Percentiles rank a stretch among this genome's conserved stretches.
Evolutionary conservation across 2,329 filamentous ascomycete species (phyloP).

Genomic region (Microdochium bolleyi): DNA sequence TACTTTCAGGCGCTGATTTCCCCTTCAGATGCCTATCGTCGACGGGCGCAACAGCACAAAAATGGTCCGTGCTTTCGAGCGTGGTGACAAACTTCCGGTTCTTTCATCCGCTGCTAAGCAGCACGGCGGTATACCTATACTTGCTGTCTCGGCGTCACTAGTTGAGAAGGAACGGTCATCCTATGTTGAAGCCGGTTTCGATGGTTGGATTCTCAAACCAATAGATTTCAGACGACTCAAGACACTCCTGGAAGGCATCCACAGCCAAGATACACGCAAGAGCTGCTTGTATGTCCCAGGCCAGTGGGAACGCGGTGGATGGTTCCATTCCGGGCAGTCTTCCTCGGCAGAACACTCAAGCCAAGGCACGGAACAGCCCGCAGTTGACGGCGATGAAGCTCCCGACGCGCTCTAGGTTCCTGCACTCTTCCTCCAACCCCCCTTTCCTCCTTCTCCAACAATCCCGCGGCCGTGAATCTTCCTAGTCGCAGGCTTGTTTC

Average conservation of each 20-base stretch:
- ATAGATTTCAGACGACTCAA: constrained; percentile 73
- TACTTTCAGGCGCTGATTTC: constrained; percentile 1
- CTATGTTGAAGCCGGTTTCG: constrained; percentile 75
- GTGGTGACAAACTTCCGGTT: constrained; percentile 31
- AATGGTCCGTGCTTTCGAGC: constrained; percentile 71
- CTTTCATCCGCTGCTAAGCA: constrained; percentile 50
- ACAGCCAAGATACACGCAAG: constrained; percentile 48
- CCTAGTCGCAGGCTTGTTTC: no score
- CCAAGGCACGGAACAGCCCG: not conserved
- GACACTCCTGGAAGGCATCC: constrained; percentile 61
- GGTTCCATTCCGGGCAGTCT: constrained; percentile 45
- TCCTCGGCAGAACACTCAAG: not conserved
- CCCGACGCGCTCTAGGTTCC: no score
- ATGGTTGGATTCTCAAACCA: constrained; percentile 86
- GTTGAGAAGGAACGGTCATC: constrained; percentile 58
- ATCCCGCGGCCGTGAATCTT: no score
- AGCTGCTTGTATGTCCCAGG: constrained; percentile 63
- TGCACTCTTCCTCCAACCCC: no score
- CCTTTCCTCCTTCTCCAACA: no score
- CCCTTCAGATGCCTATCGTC: constrained; percentile 76
- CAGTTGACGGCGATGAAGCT: not conserved
- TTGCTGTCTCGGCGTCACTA: constrained; percentile 80
- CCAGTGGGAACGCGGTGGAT: constrained; percentile 79
- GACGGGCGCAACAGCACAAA: constrained; percentile 77
- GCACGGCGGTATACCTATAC: constrained; percentile 68